phyloP scores from a whole-genome alignment of 257 asterid species.

The Solanum gracilifrons region DNA sequence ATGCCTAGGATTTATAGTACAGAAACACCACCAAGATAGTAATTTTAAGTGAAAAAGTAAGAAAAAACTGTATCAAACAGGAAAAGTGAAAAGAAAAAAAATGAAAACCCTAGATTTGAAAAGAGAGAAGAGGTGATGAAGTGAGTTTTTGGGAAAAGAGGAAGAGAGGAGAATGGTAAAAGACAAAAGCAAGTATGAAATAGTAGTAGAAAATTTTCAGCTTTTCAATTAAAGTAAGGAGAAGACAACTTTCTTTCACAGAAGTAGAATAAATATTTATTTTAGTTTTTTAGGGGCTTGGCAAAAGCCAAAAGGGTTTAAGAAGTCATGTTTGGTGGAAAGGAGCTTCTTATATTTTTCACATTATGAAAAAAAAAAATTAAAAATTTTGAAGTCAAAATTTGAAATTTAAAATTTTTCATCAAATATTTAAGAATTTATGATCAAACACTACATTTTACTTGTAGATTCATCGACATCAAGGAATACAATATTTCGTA shows the following conservation, averaged over 20 bases:
- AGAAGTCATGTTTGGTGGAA: slow-evolving; percentile 3
- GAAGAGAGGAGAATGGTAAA: slow-evolving; percentile 31
- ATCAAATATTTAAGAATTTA: not conserved
- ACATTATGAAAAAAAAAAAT: not conserved
- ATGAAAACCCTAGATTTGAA: slow-evolving; percentile 77
- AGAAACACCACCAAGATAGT: slow-evolving; percentile 3
- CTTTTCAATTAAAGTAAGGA: slow-evolving; percentile 43
- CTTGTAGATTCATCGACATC: not conserved
- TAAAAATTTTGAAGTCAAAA: no score
- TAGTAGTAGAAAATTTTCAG: slow-evolving; percentile 25
- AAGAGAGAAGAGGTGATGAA: slow-evolving; percentile 11
- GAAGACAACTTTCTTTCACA: slow-evolving; percentile 17
- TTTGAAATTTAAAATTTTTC: not conserved
- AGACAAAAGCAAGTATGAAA: slow-evolving; percentile 62
- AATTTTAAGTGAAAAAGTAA: slow-evolving; percentile 8
- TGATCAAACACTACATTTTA: not conserved
- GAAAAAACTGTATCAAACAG: slow-evolving; percentile 8
- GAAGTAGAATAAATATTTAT: not conserved
- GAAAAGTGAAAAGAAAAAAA: not conserved
- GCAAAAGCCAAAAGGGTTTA: not conserved
- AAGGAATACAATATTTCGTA: not conserved
- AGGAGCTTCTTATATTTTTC: not conserved
- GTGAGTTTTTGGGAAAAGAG: slow-evolving; percentile 27
- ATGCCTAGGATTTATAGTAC: slow-evolving; percentile 32
- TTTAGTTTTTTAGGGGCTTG: not conserved